A percentile compares a stretch with the other conserved stretches of the same genome.
These are phyloP conservation scores for Afroboletus lepidellus DNA, from an alignment of 1,284 basidiomycete genomes.

Conservation along the genomic window DNA sequence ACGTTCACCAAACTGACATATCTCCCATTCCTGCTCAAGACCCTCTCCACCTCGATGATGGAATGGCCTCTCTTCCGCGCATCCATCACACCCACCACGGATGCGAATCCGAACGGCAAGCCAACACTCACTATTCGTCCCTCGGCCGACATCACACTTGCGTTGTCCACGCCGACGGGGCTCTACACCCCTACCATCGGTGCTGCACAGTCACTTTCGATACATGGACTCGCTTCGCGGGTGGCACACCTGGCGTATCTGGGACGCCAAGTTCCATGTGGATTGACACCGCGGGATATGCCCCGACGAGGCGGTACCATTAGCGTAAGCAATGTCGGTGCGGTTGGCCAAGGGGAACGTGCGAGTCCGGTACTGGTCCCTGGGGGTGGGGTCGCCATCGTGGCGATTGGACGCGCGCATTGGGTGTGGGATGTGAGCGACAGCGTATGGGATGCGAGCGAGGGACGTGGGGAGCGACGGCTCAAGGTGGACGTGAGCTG, in stretches of 20 bases:
- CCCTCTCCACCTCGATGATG: conserved; percentile 75
- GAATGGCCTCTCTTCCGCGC: conserved; percentile 83
- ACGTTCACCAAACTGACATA: conserved; percentile 73
- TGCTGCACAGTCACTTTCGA: conserved; percentile 54
- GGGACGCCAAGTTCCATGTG: conserved; percentile 64
- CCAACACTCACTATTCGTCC: conserved; percentile 70
- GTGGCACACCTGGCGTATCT: conserved; percentile 63
- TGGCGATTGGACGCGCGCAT: conserved; percentile 81
- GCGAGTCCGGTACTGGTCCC: conserved; percentile 83
- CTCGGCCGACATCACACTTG: conserved; percentile 70
- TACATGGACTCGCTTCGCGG: conserved; percentile 66
- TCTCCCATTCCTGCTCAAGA: conserved; percentile 86
- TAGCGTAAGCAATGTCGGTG: conserved; percentile 86
- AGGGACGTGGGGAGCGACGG: conserved; percentile 50
- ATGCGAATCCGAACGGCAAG: conserved; percentile 37
- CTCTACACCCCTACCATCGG: conserved; percentile 85
- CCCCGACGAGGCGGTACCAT: conserved; percentile 73
- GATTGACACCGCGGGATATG: conserved; percentile 62
- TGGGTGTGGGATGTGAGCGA: conserved; percentile 74
- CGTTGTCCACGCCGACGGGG: conserved; percentile 79
- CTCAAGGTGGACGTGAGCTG: conserved; percentile 79
- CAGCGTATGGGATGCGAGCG: conserved; percentile 23
- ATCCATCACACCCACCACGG: conserved; percentile 53
- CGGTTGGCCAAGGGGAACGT: conserved; percentile 69
- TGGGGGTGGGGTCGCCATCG: conserved; percentile 88